phyloP scores from a whole-genome alignment of 495 filamentous ascomycete species.

The Podospora pseudocomata region DNA sequence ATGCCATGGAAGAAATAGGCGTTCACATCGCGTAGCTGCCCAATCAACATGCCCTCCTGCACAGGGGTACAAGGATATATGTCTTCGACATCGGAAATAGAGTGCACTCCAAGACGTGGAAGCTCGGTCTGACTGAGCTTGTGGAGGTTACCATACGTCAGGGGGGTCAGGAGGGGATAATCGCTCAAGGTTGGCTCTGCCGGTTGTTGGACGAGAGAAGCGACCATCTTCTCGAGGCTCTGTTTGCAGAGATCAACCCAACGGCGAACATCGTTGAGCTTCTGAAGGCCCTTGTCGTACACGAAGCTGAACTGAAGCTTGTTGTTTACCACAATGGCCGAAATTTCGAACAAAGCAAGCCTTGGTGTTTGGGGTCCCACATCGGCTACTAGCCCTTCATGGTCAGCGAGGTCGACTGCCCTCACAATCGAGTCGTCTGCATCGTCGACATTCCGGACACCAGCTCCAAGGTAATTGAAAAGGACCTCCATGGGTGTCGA shows the following conservation, averaged over 20 bases:
- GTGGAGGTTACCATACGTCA: slow-evolving; percentile 20
- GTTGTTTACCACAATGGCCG: slow-evolving; percentile 17
- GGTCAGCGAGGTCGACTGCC: slow-evolving; percentile 22
- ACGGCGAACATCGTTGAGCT: slow-evolving; percentile 14
- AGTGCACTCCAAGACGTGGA: slow-evolving; percentile 22
- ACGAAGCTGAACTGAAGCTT: slow-evolving; percentile 36
- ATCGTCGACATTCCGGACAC: slow-evolving; percentile 55
- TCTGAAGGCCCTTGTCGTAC: slow-evolving; percentile 33
- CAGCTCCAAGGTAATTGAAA: slow-evolving; percentile 52
- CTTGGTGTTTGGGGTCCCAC: slow-evolving; percentile 41
- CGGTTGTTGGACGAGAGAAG: slow-evolving; percentile 4
- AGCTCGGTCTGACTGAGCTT: slow-evolving; percentile 12
- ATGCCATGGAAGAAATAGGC: slow-evolving; percentile 27
- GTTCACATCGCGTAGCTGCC: slow-evolving; percentile 22
- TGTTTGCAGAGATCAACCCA: slow-evolving; percentile 20
- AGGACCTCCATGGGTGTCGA: slow-evolving; percentile 51
- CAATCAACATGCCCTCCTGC: slow-evolving; percentile 54
- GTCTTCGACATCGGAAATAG: slow-evolving; percentile 30
- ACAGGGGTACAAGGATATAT: slow-evolving; percentile 56
- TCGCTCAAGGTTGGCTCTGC: slow-evolving; percentile 25
- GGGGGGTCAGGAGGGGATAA: slow-evolving; percentile 18
- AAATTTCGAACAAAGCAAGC: slow-evolving; percentile 56
- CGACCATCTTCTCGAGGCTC: slow-evolving; percentile 17
- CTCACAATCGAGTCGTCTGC: slow-evolving; percentile 44
- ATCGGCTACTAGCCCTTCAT: slow-evolving; percentile 41